Percentiles rank a stretch among this genome's conserved stretches.
These are phyloP conservation scores for Pichia sp. DNA, from an alignment of 1,139 yeast genomes.

Conservation along the genomic window DNA sequence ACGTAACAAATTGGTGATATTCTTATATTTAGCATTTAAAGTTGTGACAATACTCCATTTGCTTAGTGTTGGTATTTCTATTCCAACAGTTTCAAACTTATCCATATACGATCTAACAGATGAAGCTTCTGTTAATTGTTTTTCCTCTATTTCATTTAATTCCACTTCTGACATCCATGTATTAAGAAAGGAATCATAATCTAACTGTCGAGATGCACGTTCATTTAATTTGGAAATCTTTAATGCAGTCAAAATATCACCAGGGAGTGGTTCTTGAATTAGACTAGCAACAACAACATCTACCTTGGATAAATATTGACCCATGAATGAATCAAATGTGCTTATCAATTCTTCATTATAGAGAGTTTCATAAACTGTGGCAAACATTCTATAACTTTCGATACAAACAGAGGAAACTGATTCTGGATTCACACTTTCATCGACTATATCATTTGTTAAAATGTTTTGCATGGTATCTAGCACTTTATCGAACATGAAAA, in stretches of 20 bases:
- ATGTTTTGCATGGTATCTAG: conserved; percentile 2
- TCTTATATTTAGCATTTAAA: conserved; percentile 40
- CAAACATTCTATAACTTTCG: conserved; percentile 33
- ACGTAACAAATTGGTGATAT: conserved; percentile 38
- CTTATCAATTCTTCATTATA: conserved; percentile 8
- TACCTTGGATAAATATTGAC: conserved; percentile 13
- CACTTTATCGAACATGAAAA: conserved; percentile 9
- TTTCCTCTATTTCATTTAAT: conserved; percentile 25
- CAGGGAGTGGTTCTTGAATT: conserved; percentile 20
- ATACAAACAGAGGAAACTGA: conserved; percentile 19
- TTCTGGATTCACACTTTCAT: conserved; percentile 19
- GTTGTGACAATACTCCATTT: conserved; percentile 43
- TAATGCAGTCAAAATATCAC: conserved; percentile 31
- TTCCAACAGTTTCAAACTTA: conserved; percentile 32
- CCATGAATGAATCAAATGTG: conserved; percentile 10
- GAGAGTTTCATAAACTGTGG: conserved; percentile 32
- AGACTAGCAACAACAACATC: conserved; percentile 19
- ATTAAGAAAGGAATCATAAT: conserved; percentile 29
- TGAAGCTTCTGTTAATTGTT: conserved; percentile 42
- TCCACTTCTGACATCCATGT: conserved; percentile 23
- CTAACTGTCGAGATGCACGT: conserved; percentile 31
- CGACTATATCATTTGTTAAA: conserved; percentile 8
- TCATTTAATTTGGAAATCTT: conserved; percentile 33
- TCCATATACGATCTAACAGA: conserved; percentile 45
- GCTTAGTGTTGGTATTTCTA: conserved; percentile 18